phyloP scores from a whole-genome alignment of 306 rosid species.

The Cyamopsis tetragonoloba region DNA sequence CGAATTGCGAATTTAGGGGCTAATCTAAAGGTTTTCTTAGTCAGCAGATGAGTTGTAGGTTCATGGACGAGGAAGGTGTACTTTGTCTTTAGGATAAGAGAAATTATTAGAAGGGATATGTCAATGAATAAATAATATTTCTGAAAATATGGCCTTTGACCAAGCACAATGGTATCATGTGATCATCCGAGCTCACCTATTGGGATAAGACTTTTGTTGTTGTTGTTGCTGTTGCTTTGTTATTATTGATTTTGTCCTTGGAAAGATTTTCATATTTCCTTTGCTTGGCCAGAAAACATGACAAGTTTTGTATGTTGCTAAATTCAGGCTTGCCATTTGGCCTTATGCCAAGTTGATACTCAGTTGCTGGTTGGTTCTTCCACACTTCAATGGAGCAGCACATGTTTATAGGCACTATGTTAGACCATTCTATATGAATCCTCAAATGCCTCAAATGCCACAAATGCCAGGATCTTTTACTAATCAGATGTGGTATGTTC shows the following conservation, averaged over 20 bases:
- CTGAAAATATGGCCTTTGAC: no score
- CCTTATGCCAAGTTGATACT: conserved; percentile 73
- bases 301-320: not conserved
- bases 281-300: no score
- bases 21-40: no score
- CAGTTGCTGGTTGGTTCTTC: conserved; percentile 89
- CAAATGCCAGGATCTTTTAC: conserved; percentile 25
- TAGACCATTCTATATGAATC: conserved; percentile 81
- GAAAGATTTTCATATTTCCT: not conserved
- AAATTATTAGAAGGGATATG: no score
- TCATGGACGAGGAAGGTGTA: no score
- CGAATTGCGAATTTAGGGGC: no score
- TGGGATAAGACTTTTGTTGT: no score
- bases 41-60: no score
- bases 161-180: no score
- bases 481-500: conserved; percentile 81
- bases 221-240: not conserved
- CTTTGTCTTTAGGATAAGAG: no score
- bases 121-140: no score
- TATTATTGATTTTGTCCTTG: not conserved
- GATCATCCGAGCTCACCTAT: no score
- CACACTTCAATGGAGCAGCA: conserved; percentile 91
- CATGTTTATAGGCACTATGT: conserved; percentile 68
- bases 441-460: conserved; percentile 46
- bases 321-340: conserved; percentile 76